These are phyloP conservation scores for Saccharomycopsis babjevae DNA, from an alignment of 805 yeast genomes.

Conservation along the genomic window DNA sequence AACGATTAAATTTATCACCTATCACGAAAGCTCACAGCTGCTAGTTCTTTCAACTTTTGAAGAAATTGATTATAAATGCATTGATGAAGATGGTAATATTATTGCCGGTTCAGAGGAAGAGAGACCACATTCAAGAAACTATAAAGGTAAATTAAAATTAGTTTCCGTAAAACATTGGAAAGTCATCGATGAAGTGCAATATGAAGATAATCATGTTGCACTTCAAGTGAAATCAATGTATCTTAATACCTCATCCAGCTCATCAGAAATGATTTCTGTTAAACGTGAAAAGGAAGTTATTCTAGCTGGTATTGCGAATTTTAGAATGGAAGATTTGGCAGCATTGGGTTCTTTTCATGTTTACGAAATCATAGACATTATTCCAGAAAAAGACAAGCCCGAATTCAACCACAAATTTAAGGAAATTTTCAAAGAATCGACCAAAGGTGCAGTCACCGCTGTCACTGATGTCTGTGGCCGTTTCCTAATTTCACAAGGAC, in stretches of 20 bases:
- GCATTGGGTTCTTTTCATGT: slow-evolving; percentile 71
- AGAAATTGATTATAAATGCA: slow-evolving; percentile 49
- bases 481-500: slow-evolving; percentile 79
- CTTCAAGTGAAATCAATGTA: slow-evolving; percentile 45
- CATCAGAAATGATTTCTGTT: not conserved
- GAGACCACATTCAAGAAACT: slow-evolving; percentile 46
- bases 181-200: slow-evolving; percentile 56
- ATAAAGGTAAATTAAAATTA: slow-evolving; percentile 50
- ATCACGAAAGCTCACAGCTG: slow-evolving; percentile 55
- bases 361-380: slow-evolving; percentile 68
- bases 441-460: slow-evolving; percentile 76
- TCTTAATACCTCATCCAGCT: slow-evolving; percentile 34
- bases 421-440: slow-evolving; percentile 57
- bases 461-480: slow-evolving; percentile 76
- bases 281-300: slow-evolving; percentile 50
- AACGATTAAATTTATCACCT: slow-evolving; percentile 56
- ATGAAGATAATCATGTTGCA: slow-evolving; percentile 60
- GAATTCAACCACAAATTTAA: slow-evolving; percentile 74
- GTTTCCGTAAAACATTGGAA: slow-evolving; percentile 71
- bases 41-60: slow-evolving; percentile 51
- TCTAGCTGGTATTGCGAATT: slow-evolving; percentile 68
- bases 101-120: slow-evolving; percentile 44
- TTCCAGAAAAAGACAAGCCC: slow-evolving; percentile 82
- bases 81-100: slow-evolving; percentile 64
- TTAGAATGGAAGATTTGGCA: slow-evolving; percentile 70